Percentiles rank a stretch among this genome's conserved stretches.
phyloP scores from a whole-genome alignment of 352 stramenopile species.

The Pythium biforme region DNA sequence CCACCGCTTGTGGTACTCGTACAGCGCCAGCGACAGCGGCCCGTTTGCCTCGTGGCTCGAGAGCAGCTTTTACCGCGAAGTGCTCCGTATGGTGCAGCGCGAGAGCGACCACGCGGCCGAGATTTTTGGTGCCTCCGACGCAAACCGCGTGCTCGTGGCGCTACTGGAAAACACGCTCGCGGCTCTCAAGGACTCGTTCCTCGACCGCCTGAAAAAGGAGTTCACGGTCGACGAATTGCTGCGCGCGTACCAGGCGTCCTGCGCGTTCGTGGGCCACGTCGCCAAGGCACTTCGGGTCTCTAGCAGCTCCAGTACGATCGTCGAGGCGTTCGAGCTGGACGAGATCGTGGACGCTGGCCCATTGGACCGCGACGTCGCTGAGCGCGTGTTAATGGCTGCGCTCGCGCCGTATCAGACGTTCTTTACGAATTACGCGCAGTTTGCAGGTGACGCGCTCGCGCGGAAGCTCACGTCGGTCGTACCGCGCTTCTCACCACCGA shows the following conservation, averaged over 20 bases:
- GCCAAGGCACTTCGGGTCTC: slow-evolving; percentile 26
- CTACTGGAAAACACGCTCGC: slow-evolving; percentile 54
- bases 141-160: slow-evolving; percentile 34
- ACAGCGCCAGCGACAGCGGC: slow-evolving; percentile 25
- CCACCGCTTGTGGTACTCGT: slow-evolving; percentile 62
- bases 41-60: slow-evolving; percentile 49
- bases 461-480: slow-evolving; percentile 43
- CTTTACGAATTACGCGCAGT: slow-evolving; percentile 51
- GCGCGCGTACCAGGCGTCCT: slow-evolving; percentile 43
- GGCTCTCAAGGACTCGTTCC: slow-evolving; percentile 49
- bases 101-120: slow-evolving; percentile 43
- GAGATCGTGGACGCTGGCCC: slow-evolving; percentile 13
- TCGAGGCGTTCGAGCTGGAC: slow-evolving; percentile 24
- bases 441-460: slow-evolving; percentile 40
- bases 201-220: slow-evolving; percentile 41
- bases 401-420: slow-evolving; percentile 59
- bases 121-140: slow-evolving; percentile 41
- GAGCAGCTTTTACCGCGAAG: slow-evolving; percentile 51
- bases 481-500: slow-evolving; percentile 30
- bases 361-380: slow-evolving; percentile 1
- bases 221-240: slow-evolving; percentile 39
- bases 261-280: slow-evolving; percentile 41
- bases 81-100: slow-evolving; percentile 52
- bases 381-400: slow-evolving; percentile 28
- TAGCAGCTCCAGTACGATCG: neutral